Evolutionary conservation across 192 early-diverging fungal species (phyloP), one percentile per base, ranked within the genome.

Genomic region (Martensiomyces pterosporus): DNA sequence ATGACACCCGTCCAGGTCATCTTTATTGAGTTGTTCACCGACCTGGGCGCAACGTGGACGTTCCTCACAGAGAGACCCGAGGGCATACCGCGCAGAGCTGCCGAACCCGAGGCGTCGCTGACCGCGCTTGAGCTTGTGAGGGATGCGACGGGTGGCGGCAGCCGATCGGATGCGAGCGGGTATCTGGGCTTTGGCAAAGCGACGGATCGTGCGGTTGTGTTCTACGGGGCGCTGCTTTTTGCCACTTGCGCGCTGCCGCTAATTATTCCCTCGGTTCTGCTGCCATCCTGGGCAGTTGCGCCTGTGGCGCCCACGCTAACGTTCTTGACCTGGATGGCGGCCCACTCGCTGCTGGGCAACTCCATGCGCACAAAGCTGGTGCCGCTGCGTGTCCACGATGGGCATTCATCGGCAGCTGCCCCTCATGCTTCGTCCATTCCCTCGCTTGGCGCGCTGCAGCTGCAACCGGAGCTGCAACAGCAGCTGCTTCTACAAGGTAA

Each of bases 1-100:
- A 27, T 72, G 57, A 60, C 62, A 2, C 69, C 69, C 0, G 57
- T 65, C 0, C 62, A 65, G 53, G 47, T 72, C 18, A 59, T 72
- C 19, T 43, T 65, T n/a, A 57, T 65, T 16, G 63, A 60, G 39
- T 45, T 72, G 23, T 55, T 64, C 17, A 41, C 47, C 4, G 69
- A 72, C 24, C 19, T 64, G 21, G 62, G 62, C 23, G 69, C 57
- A 4, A 55, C 57, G 1, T 56, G 52, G 44, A 39, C 63, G 1
- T 66, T 72, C 19, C 24, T 72, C 35, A 29, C 47, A 2, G 62
- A 65, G 40, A 51, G 43, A 3, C 37, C 67, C 4, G 67, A 71
- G 32, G 67, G 60, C 8, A 15, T 64, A 18, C 13, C 18, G 8
- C 16, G 47, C 41, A 26, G 34, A 8, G 22, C 9, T 8, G 23